Evolutionary conservation across 148 eudicot genomes (phyloP).

Genomic region (Vaccinium myrtillus): DNA sequence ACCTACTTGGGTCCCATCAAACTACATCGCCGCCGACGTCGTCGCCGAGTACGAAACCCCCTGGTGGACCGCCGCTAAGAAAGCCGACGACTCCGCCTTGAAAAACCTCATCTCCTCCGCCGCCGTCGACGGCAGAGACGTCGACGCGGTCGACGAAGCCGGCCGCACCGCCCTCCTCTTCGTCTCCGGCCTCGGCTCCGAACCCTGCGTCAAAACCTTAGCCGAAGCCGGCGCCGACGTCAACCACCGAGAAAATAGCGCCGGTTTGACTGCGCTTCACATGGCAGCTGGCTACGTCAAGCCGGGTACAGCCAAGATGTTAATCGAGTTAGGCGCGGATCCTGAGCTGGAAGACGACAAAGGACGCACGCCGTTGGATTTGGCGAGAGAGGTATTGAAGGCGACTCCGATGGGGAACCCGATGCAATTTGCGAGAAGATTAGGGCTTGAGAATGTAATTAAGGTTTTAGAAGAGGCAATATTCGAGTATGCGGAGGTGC

Average conservation of each 20-base stretch:
- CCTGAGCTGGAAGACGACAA: constrained; percentile 48
- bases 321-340: constrained; percentile 66
- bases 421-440: constrained; percentile 67
- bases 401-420: constrained; percentile 66
- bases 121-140: constrained; percentile 42
- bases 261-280: constrained; percentile 78
- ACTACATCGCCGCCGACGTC: constrained; percentile 68
- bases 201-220: constrained; percentile 47
- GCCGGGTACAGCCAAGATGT: constrained; percentile 40
- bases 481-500: constrained; percentile 82
- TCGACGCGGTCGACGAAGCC: constrained; percentile 70
- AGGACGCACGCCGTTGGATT: constrained; percentile 65
- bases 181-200: constrained; percentile 81
- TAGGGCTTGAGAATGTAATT: constrained; percentile 69
- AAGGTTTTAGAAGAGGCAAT: constrained; percentile 55
- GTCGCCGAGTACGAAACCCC: constrained; percentile 81
- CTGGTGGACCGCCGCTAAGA: constrained; percentile 95
- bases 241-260: constrained; percentile 43
- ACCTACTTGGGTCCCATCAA: constrained; percentile 91
- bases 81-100: constrained; percentile 60
- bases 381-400: constrained; percentile 58
- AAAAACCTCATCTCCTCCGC: constrained; percentile 32
- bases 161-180: constrained; percentile 88
- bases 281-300: constrained; percentile 90
- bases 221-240: constrained; percentile 66